Conservation (phyloP, 148 eudicot genomes). For the Vaccinium macrocarpon region DNA sequence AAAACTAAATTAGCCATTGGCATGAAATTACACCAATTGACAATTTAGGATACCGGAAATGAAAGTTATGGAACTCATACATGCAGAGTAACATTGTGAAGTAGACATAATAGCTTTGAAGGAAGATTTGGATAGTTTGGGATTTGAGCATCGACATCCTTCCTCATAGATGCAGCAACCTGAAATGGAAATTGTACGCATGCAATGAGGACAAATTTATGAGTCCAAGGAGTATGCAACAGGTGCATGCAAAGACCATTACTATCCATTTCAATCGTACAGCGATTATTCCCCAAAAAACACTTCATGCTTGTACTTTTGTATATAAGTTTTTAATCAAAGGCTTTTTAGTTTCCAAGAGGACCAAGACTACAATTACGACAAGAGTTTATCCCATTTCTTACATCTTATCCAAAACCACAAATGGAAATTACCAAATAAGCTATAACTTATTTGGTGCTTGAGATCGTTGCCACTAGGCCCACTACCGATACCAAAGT, state of each 20-base stretch:
- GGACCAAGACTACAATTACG: background rate
- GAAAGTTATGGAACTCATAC: conserved; percentile 33
- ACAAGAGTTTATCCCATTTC: background rate
- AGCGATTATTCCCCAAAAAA: background rate
- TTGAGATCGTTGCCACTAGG: background rate
- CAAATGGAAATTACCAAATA: background rate
- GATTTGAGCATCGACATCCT: conserved; percentile 76
- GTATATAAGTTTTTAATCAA: background rate
- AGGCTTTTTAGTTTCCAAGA: background rate
- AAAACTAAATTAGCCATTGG: conserved; percentile 10
- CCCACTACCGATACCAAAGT: background rate
- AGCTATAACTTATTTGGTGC: background rate
- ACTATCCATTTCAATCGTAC: conserved; percentile 3
- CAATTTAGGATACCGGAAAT: background rate
- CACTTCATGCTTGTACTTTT: background rate
- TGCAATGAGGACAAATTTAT: conserved; percentile 13
- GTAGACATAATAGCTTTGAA: conserved; percentile 82
- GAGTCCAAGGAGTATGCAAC: background rate
- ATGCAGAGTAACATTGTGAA: conserved; percentile 85
- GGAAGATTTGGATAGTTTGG: conserved; percentile 90
- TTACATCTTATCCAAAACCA: background rate
- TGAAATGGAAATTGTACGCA: conserved; percentile 25
- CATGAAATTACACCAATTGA: background rate
- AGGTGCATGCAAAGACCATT: background rate
- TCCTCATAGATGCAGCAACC: conserved; percentile 98